Percentiles rank a stretch among this genome's conserved stretches.
phyloP scores from a whole-genome alignment of 2,329 filamentous ascomycete species.

The Talaromyces verruculosus region DNA sequence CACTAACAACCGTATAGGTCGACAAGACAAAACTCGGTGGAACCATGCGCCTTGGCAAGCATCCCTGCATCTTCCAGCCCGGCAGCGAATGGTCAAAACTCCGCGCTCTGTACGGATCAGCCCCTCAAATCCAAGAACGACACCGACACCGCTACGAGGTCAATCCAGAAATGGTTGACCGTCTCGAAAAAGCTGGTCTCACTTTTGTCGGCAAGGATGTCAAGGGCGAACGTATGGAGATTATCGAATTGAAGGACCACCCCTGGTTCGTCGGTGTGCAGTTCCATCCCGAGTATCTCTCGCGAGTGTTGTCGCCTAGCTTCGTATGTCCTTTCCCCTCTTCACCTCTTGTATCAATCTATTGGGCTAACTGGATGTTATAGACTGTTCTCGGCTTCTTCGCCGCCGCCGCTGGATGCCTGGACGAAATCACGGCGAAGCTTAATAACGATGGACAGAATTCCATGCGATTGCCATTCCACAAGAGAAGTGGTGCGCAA shows the following conservation, averaged over 20 bases:
- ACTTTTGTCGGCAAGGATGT: slow-evolving; percentile 78
- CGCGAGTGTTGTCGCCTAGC: slow-evolving; percentile 70
- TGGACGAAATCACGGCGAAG: slow-evolving; percentile 48
- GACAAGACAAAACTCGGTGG: slow-evolving; percentile 75
- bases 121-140: slow-evolving; percentile 61
- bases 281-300: slow-evolving; percentile 80
- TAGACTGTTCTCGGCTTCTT: slow-evolving; percentile 13
- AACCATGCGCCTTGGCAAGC: slow-evolving; percentile 80
- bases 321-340: slow-evolving; percentile 3
- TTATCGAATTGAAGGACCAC: slow-evolving; percentile 78
- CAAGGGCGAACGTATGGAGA: slow-evolving; percentile 75
- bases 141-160: slow-evolving; percentile 91
- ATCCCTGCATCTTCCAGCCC: slow-evolving; percentile 71
- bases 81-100: slow-evolving; percentile 76
- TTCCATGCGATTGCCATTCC: slow-evolving; percentile 4
- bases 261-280: slow-evolving; percentile 84
- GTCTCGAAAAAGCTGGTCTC: slow-evolving; percentile 67
- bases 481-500: neutral
- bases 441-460: neutral
- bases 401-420: slow-evolving; percentile 64
- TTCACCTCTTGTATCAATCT: neutral
- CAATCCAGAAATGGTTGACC: slow-evolving; percentile 73
- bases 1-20: slow-evolving; percentile 38
- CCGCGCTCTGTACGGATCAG: slow-evolving; percentile 67
- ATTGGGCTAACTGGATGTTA: neutral